Conservation (phyloP, 2,329 filamentous ascomycete genomes). For the Ceratocystis lukuohia region DNA sequence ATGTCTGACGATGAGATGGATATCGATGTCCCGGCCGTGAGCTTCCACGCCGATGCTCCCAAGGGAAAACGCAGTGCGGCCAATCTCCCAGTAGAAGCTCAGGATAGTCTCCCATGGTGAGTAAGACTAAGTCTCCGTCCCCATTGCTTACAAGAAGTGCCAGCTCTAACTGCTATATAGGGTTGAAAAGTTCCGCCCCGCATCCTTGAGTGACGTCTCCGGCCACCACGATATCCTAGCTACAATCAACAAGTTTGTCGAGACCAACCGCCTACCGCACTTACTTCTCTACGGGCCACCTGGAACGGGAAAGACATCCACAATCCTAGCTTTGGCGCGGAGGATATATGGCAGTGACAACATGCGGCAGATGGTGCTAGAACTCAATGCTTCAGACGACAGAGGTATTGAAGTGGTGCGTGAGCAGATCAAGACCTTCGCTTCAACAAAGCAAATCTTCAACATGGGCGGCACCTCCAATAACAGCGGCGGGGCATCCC, state of each 20-base stretch:
- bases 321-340: constrained; percentile 80
- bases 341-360: constrained; percentile 86
- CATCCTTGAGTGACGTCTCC: constrained; percentile 79
- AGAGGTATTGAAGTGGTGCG: constrained; percentile 94
- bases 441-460: constrained; percentile 96
- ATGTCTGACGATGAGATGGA: constrained; percentile 55
- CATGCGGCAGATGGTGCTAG: constrained; percentile 95
- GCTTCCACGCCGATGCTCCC: constrained; percentile 61
- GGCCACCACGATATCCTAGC: constrained; percentile 95
- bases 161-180: constrained; percentile 30
- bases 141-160: not conserved
- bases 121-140: constrained; percentile 19
- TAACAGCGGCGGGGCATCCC: constrained; percentile 32
- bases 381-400: constrained; percentile 94
- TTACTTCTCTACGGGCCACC: constrained; percentile 93
- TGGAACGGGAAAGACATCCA: constrained; percentile 95
- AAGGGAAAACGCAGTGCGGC: constrained; percentile 90
- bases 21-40: constrained; percentile 39
- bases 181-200: constrained; percentile 95
- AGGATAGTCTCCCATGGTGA: constrained; percentile 87
- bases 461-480: constrained; percentile 42
- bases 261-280: constrained; percentile 85
- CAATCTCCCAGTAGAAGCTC: constrained; percentile 84
- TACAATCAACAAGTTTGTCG: constrained; percentile 95
- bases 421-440: constrained; percentile 99